Evolutionary conservation across 768 basidiomycete genomes (phyloP), one percentile per base, ranked within the genome.

Genomic region (Lanmaoa rubissima): DNA sequence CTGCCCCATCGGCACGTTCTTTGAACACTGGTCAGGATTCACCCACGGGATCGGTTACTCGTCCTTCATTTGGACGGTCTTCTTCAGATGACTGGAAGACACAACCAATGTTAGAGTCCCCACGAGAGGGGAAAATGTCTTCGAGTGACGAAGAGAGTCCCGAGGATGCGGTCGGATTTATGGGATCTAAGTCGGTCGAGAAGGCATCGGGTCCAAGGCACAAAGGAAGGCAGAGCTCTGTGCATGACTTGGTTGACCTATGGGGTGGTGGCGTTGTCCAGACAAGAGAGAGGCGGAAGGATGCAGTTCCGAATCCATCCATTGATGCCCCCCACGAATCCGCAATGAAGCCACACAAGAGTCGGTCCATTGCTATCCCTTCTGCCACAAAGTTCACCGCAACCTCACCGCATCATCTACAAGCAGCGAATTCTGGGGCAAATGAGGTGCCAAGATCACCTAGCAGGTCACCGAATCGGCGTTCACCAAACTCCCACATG

Each of bases 211-310:
- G 65, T 57, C 63, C 70, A 50, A 72, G 69, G 49, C 66, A 72
- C 41, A 78, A 71, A 62, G 76, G 81, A 40, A 75, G 90, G 60
- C 89, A 92, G 75, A 87, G 84, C 64, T 92, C 92, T 13, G 90
- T 92, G 24, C 90, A 94, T 64, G 87, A 93, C 65, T 68, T 92
- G 53, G 88, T 92, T 31, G 87, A 88, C 67, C 69, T 92, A 31
- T 92, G 87, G 78, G 88, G 88, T 41, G 88, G 87, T 8, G 77
- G 79, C 14, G 58, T 76, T 56, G 60, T 63, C 47, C 74, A 69
- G 59, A 67, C 66, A 24, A 81, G 78, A 62, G 80, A 82, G 60
- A 80, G 76, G 59, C 74, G 71, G 34, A 69, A 67, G 55, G 65
- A 72, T 57, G 46, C 43, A 19, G 21, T 47, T 19, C 51, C 60